Base-by-base conservation (phyloP, 306 rosid genomes). In the Alnus glutinosa region DNA sequence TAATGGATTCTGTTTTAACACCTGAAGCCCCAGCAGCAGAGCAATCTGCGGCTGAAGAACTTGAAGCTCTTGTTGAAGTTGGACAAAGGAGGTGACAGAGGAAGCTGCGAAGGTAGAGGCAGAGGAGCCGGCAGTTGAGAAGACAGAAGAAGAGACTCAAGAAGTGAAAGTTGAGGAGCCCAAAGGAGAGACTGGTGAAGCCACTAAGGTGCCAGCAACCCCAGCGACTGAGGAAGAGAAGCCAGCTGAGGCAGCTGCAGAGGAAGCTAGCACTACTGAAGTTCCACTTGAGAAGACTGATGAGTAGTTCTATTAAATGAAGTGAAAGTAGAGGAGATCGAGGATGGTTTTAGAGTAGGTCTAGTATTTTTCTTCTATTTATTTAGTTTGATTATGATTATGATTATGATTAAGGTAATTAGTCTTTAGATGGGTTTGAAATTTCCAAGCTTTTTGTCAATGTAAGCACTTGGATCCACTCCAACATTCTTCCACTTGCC, bases 221-320 rank as follows among this genome's bases (percentile, higher is more conserved):
- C 23, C 87, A 11, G 76, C 78, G 9, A 61, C 12, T 15, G 83
- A 88, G 72, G 83, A 83, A 70, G 83, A 84, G 82, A 85, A 86
- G 80, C 28, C 81, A 69, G 86, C 68, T 37, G 90, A 89, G 55
- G 12, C 81, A 83, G n/a, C n/a, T n/a, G 82, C 71, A 70, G 86
- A 28, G 57, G 89, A 85, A 78, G 62, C 47, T 5, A 46, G n/a
- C 44, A n/a, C n/a, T n/a, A 66, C 85, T 39, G 81, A 78, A 64
- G 79, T 71, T 52, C 77, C 87, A 2, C 64, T 69, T 84, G 92
- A 86, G 87, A 90, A 85, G 79, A 51, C 81, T 42, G 96, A 90
- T 61, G 91, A 88, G 23, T 94, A 83, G 77, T 75, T 44, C 70
- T 73, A 39, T 16, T 57, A 73, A 23, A 70, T 11, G 70, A 5